Conservation (phyloP, 305 asterid genomes). For the Lippia alba region DNA sequence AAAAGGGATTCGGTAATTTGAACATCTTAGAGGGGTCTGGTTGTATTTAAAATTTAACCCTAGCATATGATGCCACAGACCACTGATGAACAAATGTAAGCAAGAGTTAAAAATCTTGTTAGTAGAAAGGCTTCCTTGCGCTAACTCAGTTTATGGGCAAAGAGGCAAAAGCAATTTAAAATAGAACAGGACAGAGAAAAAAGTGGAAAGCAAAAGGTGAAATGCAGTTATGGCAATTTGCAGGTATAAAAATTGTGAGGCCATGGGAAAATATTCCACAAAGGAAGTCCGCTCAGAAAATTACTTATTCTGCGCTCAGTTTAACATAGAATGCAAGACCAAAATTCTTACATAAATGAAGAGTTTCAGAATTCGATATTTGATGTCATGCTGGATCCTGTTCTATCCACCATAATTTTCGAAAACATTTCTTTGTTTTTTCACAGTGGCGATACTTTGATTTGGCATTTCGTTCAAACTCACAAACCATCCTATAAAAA, state of each 20-base stretch:
- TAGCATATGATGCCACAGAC: neutral
- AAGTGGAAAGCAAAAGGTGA: neutral
- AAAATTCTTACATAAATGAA: neutral
- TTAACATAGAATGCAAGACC: neutral
- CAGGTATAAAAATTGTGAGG: neutral
- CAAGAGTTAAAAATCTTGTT: neutral
- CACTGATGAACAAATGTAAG: neutral
- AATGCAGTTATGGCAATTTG: neutral
- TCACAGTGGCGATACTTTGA: neutral
- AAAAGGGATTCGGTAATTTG: too few species aligned
- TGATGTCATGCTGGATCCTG: too few species aligned
- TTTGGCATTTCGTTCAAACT: conserved; percentile 18
- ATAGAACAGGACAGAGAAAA: neutral
- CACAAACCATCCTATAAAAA: neutral
- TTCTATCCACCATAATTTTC: too few species aligned
- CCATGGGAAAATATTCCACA: neutral
- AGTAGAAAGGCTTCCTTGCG: conserved; percentile 3
- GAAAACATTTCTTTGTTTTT: too few species aligned
- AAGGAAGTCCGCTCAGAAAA: neutral
- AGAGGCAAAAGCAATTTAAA: neutral
- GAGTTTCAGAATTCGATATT: neutral
- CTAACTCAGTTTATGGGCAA: neutral
- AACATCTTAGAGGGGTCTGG: too few species aligned
- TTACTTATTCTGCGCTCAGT: too few species aligned
- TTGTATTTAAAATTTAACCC: too few species aligned